phyloP scores from a whole-genome alignment of 202 grass and related monocot genomes.

The Zoysia matrella region DNA sequence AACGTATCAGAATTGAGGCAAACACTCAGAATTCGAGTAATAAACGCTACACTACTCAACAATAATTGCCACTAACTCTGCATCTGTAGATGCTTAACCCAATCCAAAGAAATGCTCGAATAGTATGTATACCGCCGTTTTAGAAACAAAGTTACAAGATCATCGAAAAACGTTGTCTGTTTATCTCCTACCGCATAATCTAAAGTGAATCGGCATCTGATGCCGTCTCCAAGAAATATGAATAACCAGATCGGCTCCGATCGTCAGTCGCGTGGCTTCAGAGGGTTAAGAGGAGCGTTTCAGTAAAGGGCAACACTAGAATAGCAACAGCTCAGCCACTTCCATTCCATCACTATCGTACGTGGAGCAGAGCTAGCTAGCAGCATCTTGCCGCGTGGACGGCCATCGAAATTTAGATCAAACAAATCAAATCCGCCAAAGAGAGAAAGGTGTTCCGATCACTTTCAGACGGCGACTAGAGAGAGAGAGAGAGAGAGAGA shows the following conservation, averaged over 20 bases:
- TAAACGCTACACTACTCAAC: neutral
- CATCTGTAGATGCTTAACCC: too few relatives aligned
- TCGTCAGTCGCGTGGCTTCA: too few relatives aligned
- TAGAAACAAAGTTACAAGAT: neutral
- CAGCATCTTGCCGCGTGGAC: neutral
- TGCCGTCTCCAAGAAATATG: too few relatives aligned
- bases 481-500: too few relatives aligned
- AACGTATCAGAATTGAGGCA: neutral
- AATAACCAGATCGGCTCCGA: too few relatives aligned
- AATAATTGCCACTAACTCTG: neutral
- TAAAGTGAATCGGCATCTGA: too few relatives aligned
- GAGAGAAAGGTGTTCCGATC: constrained; percentile 17
- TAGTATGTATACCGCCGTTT: too few relatives aligned
- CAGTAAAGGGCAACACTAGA: too few relatives aligned
- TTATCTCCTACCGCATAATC: too few relatives aligned
- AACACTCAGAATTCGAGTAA: neutral
- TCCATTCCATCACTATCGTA: too few relatives aligned
- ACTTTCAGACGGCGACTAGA: neutral
- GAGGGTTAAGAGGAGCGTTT: too few relatives aligned
- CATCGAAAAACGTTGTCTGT: neutral
- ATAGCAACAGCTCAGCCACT: neutral
- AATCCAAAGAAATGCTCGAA: neutral
- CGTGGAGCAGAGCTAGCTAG: too few relatives aligned
- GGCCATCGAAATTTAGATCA: neutral
- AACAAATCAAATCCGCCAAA: constrained; percentile 4